A percentile compares a stretch with the other conserved stretches of the same genome.
These are phyloP conservation scores for Yarrowia divulgata DNA, from an alignment of 805 yeast genomes.

Conservation along the genomic window DNA sequence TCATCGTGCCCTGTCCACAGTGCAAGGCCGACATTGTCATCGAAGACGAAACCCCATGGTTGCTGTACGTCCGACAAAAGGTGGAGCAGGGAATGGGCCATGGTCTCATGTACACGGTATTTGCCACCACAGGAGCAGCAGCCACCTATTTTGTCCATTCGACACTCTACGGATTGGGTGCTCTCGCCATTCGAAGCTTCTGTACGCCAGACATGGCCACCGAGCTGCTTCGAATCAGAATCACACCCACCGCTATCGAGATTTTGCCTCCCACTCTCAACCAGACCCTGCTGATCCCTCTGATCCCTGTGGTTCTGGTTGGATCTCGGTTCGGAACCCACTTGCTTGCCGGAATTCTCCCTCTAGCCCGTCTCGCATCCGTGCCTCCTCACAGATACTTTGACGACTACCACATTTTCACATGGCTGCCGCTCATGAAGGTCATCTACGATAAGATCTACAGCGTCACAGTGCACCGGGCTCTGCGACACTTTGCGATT, in stretches of 20 bases:
- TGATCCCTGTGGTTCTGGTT: constrained; percentile 20
- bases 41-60: constrained; percentile 25
- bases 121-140: constrained; percentile 36
- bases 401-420: constrained; percentile 34
- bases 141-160: constrained; percentile 30
- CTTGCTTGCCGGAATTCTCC: constrained; percentile 1
- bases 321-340: constrained; percentile 15
- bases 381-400: constrained; percentile 24
- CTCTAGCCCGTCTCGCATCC: constrained; percentile 21
- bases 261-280: constrained; percentile 32
- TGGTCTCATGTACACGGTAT: constrained; percentile 22
- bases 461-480: constrained; percentile 19
- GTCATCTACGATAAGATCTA: constrained; percentile 29
- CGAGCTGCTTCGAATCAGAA: constrained; percentile 31
- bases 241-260: constrained; percentile 34
- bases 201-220: constrained; percentile 35
- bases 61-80: constrained; percentile 24
- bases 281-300: constrained; percentile 31
- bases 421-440: constrained; percentile 31
- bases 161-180: constrained; percentile 28
- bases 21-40: constrained; percentile 47
- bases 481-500: constrained; percentile 20
- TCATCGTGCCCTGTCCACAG: constrained; percentile 48
- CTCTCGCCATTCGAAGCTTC: constrained; percentile 18
- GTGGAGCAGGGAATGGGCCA: constrained; percentile 36